Evolutionary conservation across 2,329 filamentous ascomycete genomes (phyloP).

Genomic region (Scortechinia acanthostroma): DNA sequence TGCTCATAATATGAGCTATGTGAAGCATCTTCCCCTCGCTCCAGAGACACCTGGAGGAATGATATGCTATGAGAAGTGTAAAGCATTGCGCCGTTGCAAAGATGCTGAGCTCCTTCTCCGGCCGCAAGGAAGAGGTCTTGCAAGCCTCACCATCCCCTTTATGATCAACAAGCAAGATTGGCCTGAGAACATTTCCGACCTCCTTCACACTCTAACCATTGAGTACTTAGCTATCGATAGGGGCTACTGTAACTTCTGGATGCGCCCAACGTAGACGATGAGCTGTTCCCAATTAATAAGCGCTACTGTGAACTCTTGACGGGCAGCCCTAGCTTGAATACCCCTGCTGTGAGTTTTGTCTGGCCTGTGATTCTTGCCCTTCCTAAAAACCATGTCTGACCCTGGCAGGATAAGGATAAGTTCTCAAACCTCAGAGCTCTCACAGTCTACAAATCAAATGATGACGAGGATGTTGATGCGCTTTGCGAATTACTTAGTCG

Average conservation of each 20-base stretch:
- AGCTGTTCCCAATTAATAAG: too few relatives aligned
- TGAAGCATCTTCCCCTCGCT: neutral
- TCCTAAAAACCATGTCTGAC: too few relatives aligned
- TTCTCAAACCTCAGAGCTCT: neutral
- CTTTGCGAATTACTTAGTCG: neutral
- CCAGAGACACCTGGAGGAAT: neutral
- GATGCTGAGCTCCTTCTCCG: neutral
- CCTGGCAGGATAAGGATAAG: too few relatives aligned
- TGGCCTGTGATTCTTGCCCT: too few relatives aligned
- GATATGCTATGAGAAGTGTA: neutral
- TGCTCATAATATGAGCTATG: neutral
- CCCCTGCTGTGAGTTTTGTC: too few relatives aligned
- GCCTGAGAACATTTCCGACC: neutral
- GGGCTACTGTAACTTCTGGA: too few relatives aligned
- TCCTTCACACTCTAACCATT: neutral
- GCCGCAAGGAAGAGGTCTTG: neutral
- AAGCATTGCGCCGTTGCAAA: neutral
- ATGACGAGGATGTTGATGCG: neutral
- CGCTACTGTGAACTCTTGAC: conserved; percentile 1
- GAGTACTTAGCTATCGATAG: neutral
- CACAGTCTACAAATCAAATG: conserved; percentile 1
- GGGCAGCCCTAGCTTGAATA: too few relatives aligned
- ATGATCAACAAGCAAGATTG: neutral
- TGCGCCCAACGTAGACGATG: too few relatives aligned
- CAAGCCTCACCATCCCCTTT: neutral